Evolutionary conservation across 768 basidiomycete species (phyloP).

Genomic region (Mrakia hoshinonis): DNA sequence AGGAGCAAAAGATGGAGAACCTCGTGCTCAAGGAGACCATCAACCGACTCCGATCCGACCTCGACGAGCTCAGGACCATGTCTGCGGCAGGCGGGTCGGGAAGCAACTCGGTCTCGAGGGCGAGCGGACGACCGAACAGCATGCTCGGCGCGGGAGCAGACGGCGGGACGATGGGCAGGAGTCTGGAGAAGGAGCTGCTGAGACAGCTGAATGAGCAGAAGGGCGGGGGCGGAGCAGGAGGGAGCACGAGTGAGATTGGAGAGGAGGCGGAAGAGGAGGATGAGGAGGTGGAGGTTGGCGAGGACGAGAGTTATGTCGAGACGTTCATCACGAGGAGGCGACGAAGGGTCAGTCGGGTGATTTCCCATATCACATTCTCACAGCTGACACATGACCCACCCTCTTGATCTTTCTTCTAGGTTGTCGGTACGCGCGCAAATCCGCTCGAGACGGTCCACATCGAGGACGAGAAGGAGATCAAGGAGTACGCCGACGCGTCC

Average conservation of each 20-base stretch:
- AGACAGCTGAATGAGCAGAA: constrained; percentile 2
- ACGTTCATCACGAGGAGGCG: constrained; percentile 19
- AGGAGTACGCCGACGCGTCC: constrained; percentile 13
- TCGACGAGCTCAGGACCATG: constrained; percentile 23
- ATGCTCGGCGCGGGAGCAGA: neutral
- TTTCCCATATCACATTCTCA: no score
- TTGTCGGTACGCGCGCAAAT: neutral
- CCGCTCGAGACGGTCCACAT: neutral
- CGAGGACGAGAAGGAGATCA: neutral
- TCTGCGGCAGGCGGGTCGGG: neutral
- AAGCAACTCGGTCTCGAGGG: neutral
- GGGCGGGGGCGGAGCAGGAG: neutral
- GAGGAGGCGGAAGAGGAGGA: neutral
- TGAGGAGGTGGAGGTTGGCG: neutral
- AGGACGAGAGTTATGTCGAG: constrained; percentile 20
- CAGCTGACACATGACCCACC: no score
- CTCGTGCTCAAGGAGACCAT: constrained; percentile 28
- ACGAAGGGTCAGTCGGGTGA: constrained; percentile 11
- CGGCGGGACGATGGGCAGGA: constrained; percentile 19
- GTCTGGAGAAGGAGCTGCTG: constrained; percentile 28
- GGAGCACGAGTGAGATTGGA: neutral
- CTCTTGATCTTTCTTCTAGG: neutral
- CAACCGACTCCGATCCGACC: constrained; percentile 26
- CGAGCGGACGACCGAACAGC: constrained; percentile 2
- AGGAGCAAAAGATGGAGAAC: constrained; percentile 27